Base-by-base conservation (phyloP, 78 protist species). In the Dictyostelium capitatum region DNA sequence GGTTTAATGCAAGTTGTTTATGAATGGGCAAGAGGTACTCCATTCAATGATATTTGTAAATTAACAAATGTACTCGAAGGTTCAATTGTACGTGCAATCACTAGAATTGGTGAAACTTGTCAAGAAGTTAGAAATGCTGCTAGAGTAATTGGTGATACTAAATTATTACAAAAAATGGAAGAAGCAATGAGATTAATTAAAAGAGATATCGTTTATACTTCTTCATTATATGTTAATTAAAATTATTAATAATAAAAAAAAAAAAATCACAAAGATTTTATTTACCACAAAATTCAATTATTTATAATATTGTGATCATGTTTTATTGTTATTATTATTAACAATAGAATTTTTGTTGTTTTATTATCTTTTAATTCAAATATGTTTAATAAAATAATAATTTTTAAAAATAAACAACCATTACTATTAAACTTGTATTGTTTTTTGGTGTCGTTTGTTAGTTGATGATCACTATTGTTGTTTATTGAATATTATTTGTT, bases 11-110 rank as follows among this genome's bases (percentile, higher is more conserved):
- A 97, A 73, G 98, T 97, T 12, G 92, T 82, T 28, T 96, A 95
- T 53, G 99, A 98, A 67, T 98, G 99, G 99, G 98, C 99, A 7
- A 57, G 95, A 81, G 97, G 98, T 30, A 94, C 62, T 85, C 97
- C 98, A 46, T 97, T 98, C 79, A 19, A 17, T 14, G 94, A 96
- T 20, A 94, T 97, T 23, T 89, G 96, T 32, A 69, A 80, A 25
- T 69, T 97, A n/a, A 98, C 99, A 8, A 91, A 89, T 37, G 95
- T 97, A 2, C 79, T 32, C 6, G 99, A 97, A 57, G 98, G 98
- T 15, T 75, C 98, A 59, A 97, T 98, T 19, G 99, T 98, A 15
- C 91, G 99, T 14, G 96, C 97, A 25, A 98, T 98, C 59, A 82
- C 91, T 11, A 85, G 98, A 59, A 90, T 98, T 51, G 95, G 97